Evolutionary conservation across 1,139 yeast species (phyloP), one percentile per base, ranked within the genome.

Genomic region (Nakaseomyces kungkrabaensis): DNA sequence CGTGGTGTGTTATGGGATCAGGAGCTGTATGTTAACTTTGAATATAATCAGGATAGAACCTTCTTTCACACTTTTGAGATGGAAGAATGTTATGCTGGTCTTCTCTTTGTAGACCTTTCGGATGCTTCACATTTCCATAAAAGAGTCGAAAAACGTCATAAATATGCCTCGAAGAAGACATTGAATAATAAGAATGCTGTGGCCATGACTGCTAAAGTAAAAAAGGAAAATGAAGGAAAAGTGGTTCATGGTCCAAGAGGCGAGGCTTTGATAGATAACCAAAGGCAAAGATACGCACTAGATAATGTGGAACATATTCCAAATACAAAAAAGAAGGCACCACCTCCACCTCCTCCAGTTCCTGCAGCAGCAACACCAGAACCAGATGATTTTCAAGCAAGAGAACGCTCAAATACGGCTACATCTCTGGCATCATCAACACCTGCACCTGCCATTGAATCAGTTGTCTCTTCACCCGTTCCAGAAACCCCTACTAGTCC

Each of bases 1-100:
- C 73, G 86, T 41, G 97, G 97, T 22, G 95, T 92, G 1, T 57
- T 92, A 0, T 92, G 98, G 98, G 98, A 92, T 67, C 98, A 92
- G 67, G 98, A 92, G 66, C 69, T 92, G 46, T 92, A 87, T 63
- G 82, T 88, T 8, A 85, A 86, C 60, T 89, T 92, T 65, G 84
- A 82, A 56, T 92, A 92, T 68, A 79, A 85, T 64, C 97, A 92
- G 68, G 98, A 92, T 66, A 77, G 98, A 27, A 82, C 95, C 48
- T 92, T 87, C 68, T 92, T 92, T 74, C 98, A 92, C 65, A 77
- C 95, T 8, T 92, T 92, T 70, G 98, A 92, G 70, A 73, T 88
- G 51, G 97, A 92, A 60, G 95, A 87, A 27, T 90, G 96, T 64
- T 75, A 76, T 52, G 90, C 82, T n/a, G 98, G 97, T 0, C 72